These are phyloP conservation scores for Exophiala bonariae DNA, from an alignment of 2,329 filamentous ascomycete genomes.

Conservation along the genomic window DNA sequence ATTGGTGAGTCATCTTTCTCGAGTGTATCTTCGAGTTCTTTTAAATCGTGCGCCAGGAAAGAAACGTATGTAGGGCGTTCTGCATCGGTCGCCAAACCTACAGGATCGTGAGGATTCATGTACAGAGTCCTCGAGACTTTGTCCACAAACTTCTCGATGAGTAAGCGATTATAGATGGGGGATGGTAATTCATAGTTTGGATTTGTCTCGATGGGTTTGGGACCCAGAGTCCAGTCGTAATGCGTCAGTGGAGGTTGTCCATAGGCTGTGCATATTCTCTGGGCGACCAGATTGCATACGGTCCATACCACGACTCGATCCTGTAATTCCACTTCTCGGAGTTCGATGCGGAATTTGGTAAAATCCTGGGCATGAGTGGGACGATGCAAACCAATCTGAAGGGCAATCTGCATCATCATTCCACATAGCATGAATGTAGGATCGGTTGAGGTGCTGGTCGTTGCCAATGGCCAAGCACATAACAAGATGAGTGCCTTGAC, in stretches of 20 bases:
- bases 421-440: conserved; percentile 67
- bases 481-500: conserved; percentile 64
- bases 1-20: conserved; percentile 43
- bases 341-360: conserved; percentile 51
- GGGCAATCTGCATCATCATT: conserved; percentile 68
- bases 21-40: conserved; percentile 55
- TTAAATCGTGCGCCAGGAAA: conserved; percentile 47
- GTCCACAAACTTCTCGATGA: conserved; percentile 61
- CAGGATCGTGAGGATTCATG: conserved; percentile 55
- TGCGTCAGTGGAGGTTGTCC: conserved; percentile 64
- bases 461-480: conserved; percentile 66
- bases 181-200: conserved; percentile 51
- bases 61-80: conserved; percentile 46
- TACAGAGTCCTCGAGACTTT: conserved; percentile 59
- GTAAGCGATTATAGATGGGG: conserved; percentile 52
- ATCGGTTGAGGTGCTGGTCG: conserved; percentile 63
- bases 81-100: conserved; percentile 48
- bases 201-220: conserved; percentile 41
- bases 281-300: conserved; percentile 66
- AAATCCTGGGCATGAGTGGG: conserved; percentile 63
- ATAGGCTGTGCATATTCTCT: conserved; percentile 68
- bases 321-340: conserved; percentile 62
- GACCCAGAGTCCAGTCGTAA: conserved; percentile 59
- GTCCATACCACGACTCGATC: conserved; percentile 68
- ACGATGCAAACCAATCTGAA: conserved; percentile 65